Evolutionary conservation across 2,329 filamentous ascomycete genomes (phyloP), one percentile per base, ranked within the genome.

Genomic region (Ophiocordyceps camponoti-floridani): DNA sequence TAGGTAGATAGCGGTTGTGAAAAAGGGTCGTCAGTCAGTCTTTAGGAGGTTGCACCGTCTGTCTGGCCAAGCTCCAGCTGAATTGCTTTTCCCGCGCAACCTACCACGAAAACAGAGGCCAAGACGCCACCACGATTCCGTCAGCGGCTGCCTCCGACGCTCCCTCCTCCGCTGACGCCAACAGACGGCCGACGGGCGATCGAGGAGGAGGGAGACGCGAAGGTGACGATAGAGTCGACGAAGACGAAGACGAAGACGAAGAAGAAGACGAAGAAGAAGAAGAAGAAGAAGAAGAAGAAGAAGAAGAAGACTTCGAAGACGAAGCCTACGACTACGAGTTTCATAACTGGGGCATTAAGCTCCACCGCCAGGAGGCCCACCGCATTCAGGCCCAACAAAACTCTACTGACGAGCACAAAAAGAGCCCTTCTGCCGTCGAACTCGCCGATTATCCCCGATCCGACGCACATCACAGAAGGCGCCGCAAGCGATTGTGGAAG

Each of bases 401-500:
- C 23, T 23, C 23, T 23, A 23, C 23, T 5, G 3, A 23, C 3
- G 23, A 23, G 23, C 14, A 16, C 18, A n/a, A 28, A 13, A 18
- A 27, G 28, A 28, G 30, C 35, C 44, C 46, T 42, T 44, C 23
- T 44, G 44, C 45, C 30, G 40, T 41, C 40, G 67, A 70, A 50
- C 63, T 73, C 42, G 53, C 52, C 47, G 62, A 66, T 42, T 68
- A 66, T 53, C 49, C 53, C 35, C 54, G 23, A 23, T 23, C 23
- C 23, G 23, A 23, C 23, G 23, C 56, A 40, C 54, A 60, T 43
- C 51, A 55, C 44, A 49, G 52, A 43, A 56, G 56, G 40, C 57
- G 50, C 49, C 53, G 58, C 18, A 79, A 74, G 61, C 66, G 70
- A 56, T 63, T 64, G 52, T 68, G 72, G 60, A 87, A 87, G 69